phyloP scores from a whole-genome alignment of 768 basidiomycete species.

The Hygrophorus pudorinus region DNA sequence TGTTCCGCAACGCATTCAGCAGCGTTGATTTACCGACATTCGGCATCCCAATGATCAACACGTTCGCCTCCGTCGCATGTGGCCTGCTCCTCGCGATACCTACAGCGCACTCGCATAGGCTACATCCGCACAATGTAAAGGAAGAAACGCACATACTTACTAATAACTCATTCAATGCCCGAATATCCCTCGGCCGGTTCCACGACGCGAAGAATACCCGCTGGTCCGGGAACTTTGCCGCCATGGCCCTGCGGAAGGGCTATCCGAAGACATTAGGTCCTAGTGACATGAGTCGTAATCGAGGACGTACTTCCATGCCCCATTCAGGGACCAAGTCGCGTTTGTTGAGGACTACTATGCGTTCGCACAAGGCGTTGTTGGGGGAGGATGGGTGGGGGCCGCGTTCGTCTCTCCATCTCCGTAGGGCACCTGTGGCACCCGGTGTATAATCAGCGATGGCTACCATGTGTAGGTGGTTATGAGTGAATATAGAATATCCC shows the following conservation, averaged over 20 bases:
- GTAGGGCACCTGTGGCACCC: slow-evolving; percentile 51
- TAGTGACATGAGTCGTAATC: slow-evolving; percentile 9
- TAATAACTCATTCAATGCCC: slow-evolving; percentile 52
- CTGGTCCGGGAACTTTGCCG: slow-evolving; percentile 59
- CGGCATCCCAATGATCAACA: slow-evolving; percentile 96
- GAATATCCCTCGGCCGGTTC: slow-evolving; percentile 58
- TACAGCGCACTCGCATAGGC: slow-evolving; percentile 21
- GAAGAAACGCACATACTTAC: slow-evolving; percentile 49
- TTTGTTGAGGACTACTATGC: slow-evolving; percentile 88
- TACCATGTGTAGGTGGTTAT: too few species aligned
- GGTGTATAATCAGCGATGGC: too few species aligned
- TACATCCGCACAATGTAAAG: too few species aligned
- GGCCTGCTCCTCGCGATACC: slow-evolving; percentile 63
- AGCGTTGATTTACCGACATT: slow-evolving; percentile 97
- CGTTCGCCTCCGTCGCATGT: slow-evolving; percentile 69
- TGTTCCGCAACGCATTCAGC: slow-evolving; percentile 79
- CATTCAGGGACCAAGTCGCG: slow-evolving; percentile 82
- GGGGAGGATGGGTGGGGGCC: slow-evolving; percentile 34
- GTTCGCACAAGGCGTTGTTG: slow-evolving; percentile 48
- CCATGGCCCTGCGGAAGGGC: slow-evolving; percentile 72
- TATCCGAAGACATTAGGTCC: slow-evolving; percentile 16
- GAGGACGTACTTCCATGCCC: slow-evolving; percentile 66
- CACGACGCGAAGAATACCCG: slow-evolving; percentile 62
- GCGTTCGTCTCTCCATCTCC: slow-evolving; percentile 60
- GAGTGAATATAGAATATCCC: too few species aligned